These are phyloP conservation scores for Sarcodon sp. DNA, from an alignment of 768 basidiomycete genomes.

Conservation along the genomic window DNA sequence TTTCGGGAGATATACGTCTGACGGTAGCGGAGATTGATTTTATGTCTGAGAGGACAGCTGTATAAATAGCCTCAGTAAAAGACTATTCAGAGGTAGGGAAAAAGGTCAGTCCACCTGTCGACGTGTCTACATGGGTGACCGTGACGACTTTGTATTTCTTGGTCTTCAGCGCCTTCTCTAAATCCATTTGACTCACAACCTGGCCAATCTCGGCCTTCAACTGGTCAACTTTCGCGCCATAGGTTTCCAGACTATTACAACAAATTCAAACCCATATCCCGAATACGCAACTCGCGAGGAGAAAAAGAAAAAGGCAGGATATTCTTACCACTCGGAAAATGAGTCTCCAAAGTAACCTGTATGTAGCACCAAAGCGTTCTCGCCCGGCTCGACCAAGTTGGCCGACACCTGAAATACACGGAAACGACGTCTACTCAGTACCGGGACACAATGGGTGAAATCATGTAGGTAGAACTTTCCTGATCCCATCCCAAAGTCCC, in stretches of 20 bases:
- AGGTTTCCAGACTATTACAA: conserved; percentile 57
- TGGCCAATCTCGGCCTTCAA: conserved; percentile 75
- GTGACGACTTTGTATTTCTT: conserved; percentile 85
- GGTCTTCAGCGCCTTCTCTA: conserved; percentile 57
- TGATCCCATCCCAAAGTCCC: conserved; percentile 98
- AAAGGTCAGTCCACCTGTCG: conserved; percentile 35
- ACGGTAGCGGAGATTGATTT: conserved; percentile 65
- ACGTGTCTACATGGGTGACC: conserved; percentile 94
- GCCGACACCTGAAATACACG: conserved; percentile 54
- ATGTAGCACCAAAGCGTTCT: conserved; percentile 73
- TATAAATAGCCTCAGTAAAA: not conserved
- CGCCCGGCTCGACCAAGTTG: conserved; percentile 78
- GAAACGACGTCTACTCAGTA: not conserved
- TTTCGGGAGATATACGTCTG: conserved; percentile 67
- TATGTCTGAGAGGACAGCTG: conserved; percentile 78
- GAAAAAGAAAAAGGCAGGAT: not conserved
- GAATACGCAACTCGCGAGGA: not conserved
- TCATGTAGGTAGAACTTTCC: conserved; percentile 22
- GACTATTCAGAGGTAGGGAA: conserved; percentile 6
- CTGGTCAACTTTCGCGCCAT: conserved; percentile 81
- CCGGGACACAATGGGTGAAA: not conserved
- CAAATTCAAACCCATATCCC: not conserved
- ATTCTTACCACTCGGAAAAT: conserved; percentile 70
- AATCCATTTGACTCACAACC: conserved; percentile 43
- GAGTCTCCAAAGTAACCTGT: conserved; percentile 92